phyloP scores from a whole-genome alignment of 2,329 filamentous ascomycete genomes.

The Trichoderma citrinoviride region DNA sequence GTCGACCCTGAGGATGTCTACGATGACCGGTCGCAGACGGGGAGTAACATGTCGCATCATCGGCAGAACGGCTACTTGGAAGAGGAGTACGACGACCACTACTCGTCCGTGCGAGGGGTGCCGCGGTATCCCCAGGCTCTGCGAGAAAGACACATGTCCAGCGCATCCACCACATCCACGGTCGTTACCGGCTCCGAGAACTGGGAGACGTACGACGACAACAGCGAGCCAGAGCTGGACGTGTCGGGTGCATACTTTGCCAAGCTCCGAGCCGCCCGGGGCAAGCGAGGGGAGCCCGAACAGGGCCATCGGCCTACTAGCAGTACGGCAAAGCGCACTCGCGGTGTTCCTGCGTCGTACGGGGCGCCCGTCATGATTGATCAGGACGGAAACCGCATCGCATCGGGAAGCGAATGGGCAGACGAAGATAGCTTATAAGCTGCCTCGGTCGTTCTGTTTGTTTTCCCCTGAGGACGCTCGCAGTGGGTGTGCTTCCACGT shows the following conservation, averaged over 20 bases:
- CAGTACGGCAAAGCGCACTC: slow-evolving; percentile 52
- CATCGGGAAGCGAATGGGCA: slow-evolving; percentile 66
- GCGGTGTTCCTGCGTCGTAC: slow-evolving; percentile 54
- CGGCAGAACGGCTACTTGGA: slow-evolving; percentile 32
- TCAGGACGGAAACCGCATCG: slow-evolving; percentile 58
- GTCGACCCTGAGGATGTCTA: slow-evolving; percentile 82
- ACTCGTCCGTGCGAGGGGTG: slow-evolving; percentile 42
- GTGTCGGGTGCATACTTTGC: slow-evolving; percentile 76
- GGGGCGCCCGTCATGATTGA: slow-evolving; percentile 51
- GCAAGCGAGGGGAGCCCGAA: slow-evolving; percentile 61
- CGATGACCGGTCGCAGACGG: slow-evolving; percentile 55
- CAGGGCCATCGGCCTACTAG: slow-evolving; percentile 41
- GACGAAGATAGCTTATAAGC: slow-evolving; percentile 59
- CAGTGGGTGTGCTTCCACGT: not conserved
- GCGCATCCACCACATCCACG: slow-evolving; percentile 71
- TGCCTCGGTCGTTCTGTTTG: not conserved
- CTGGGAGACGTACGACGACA: slow-evolving; percentile 95
- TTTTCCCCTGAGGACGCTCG: not conserved
- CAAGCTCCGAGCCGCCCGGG: slow-evolving; percentile 65
- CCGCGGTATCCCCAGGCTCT: slow-evolving; percentile 41
- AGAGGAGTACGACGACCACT: slow-evolving; percentile 35
- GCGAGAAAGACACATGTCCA: slow-evolving; percentile 59
- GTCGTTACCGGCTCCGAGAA: slow-evolving; percentile 83
- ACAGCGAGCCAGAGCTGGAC: slow-evolving; percentile 72
- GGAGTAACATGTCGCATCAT: slow-evolving; percentile 38